Evolutionary conservation across 2,329 filamentous ascomycete genomes (phyloP), one percentile per base, ranked within the genome.

Genomic region (Herpotrichia juniperi): DNA sequence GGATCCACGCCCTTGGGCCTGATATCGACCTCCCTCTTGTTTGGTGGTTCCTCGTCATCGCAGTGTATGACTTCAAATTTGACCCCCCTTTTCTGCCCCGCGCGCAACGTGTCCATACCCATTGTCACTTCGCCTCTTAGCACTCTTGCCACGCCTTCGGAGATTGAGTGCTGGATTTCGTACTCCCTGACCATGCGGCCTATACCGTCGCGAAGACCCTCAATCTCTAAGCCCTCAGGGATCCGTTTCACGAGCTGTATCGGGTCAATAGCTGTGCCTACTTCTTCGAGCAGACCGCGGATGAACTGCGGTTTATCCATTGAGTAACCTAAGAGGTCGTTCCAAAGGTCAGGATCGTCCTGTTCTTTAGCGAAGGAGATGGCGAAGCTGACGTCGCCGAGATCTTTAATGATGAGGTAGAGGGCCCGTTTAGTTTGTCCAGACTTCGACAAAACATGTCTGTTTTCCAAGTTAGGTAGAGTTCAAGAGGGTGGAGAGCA

Each of bases 261-360:
- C 0, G 94, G 94, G 66, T 97, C 88, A 66, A 99, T 94, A 1
- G 91, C 86, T 1, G 93, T 97, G 30, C 94, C 94, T 1, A 96
- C 93, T 76, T 97, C 91, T 66, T 96, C 91, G 0, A 99, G 84
- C 3, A 99, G 79, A 0, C 90, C 93, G 11, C 91, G 88, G 61
- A 99, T 97, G 76, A 99, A 99, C 34, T 86, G 86, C 1, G 94
- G 94, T 68, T 97, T 96, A 76, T 97, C 92, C 94, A 99, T 97
- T 54, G 90, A 93, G 73, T 97, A 97, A 62, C 93, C 87, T 5
- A 99, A 83, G 7, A 99, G 81, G 66, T 97, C 93, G 58, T 96
- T 90, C 94, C 94, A 99, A 0, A 99, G 81, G 62, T 97, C 93
- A 0, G 88, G 87, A 64, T 97, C 93, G 57, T 94, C 87, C 68